These are phyloP conservation scores for Saprolegnia diclina DNA, from an alignment of 352 stramenopile species.

Conservation along the genomic window DNA sequence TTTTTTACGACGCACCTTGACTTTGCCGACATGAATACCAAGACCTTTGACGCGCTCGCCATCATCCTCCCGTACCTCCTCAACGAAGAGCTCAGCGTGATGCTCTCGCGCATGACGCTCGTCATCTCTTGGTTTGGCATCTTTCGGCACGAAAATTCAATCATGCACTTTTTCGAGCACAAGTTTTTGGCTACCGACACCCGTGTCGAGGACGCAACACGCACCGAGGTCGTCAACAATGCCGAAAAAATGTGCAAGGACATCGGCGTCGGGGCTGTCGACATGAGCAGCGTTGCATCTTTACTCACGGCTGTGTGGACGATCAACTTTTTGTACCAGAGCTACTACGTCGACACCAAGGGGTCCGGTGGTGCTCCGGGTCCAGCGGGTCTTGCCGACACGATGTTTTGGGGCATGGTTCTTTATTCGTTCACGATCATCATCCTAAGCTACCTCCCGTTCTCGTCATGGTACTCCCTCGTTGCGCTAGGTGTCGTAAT, in stretches of 20 bases:
- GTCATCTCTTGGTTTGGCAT: slow-evolving; percentile 26
- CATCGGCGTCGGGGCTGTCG: slow-evolving; percentile 24
- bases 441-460: slow-evolving; percentile 24
- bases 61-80: slow-evolving; percentile 26
- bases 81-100: slow-evolving; percentile 23
- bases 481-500: background rate
- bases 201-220: background rate
- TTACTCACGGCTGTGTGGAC: slow-evolving; percentile 25
- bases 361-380: background rate
- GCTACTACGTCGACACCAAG: slow-evolving; percentile 25
- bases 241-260: slow-evolving; percentile 26
- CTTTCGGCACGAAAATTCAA: slow-evolving; percentile 23
- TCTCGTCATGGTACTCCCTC: slow-evolving; percentile 12
- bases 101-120: slow-evolving; percentile 24
- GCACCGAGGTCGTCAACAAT: slow-evolving; percentile 16
- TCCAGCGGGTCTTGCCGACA: slow-evolving; percentile 13
- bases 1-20: slow-evolving; percentile 18
- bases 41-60: slow-evolving; percentile 22
- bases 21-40: slow-evolving; percentile 25
- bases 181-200: background rate
- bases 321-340: slow-evolving; percentile 27
- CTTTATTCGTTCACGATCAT: slow-evolving; percentile 24
- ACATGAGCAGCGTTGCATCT: slow-evolving; percentile 24
- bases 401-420: slow-evolving; percentile 27
- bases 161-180: slow-evolving; percentile 15